Evolutionary conservation across 352 stramenopile genomes (phyloP).

Genomic region (Pythium guiyangense): DNA sequence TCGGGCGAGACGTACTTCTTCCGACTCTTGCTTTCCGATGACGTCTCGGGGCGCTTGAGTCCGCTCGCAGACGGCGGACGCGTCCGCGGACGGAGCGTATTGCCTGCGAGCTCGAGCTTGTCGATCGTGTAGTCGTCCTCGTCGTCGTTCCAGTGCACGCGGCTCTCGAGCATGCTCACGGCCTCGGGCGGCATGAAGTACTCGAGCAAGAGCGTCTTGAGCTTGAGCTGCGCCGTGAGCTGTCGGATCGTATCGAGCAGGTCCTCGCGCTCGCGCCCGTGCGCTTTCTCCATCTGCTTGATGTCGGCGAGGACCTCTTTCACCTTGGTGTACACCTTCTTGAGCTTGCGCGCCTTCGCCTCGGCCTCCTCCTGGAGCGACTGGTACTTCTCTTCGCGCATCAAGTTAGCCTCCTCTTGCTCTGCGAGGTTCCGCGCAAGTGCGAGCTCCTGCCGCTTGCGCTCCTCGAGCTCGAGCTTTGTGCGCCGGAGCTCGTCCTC

Average conservation of each 20-base stretch:
- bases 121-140: slow-evolving; percentile 73
- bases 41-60: slow-evolving; percentile 62
- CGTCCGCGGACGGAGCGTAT: slow-evolving; percentile 52
- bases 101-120: slow-evolving; percentile 72
- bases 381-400: slow-evolving; percentile 90
- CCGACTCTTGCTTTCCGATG: slow-evolving; percentile 47
- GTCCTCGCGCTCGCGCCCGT: slow-evolving; percentile 90
- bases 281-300: slow-evolving; percentile 92
- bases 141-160: slow-evolving; percentile 65
- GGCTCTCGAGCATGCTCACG: slow-evolving; percentile 46
- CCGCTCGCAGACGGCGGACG: slow-evolving; percentile 68
- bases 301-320: slow-evolving; percentile 91
- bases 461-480: slow-evolving; percentile 91
- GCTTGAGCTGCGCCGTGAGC: slow-evolving; percentile 94
- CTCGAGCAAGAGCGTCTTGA: slow-evolving; percentile 93
- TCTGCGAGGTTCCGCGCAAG: slow-evolving; percentile 92
- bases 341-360: slow-evolving; percentile 95
- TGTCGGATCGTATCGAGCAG: slow-evolving; percentile 95
- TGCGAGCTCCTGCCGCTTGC: slow-evolving; percentile 76
- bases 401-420: slow-evolving; percentile 91
- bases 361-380: slow-evolving; percentile 92
- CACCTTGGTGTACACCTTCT: slow-evolving; percentile 92
- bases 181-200: slow-evolving; percentile 86
- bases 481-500: slow-evolving; percentile 92
- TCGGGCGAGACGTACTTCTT: slow-evolving; percentile 33